phyloP scores from a whole-genome alignment of 2,329 filamentous ascomycete species.

The Venturia aucupariae region DNA sequence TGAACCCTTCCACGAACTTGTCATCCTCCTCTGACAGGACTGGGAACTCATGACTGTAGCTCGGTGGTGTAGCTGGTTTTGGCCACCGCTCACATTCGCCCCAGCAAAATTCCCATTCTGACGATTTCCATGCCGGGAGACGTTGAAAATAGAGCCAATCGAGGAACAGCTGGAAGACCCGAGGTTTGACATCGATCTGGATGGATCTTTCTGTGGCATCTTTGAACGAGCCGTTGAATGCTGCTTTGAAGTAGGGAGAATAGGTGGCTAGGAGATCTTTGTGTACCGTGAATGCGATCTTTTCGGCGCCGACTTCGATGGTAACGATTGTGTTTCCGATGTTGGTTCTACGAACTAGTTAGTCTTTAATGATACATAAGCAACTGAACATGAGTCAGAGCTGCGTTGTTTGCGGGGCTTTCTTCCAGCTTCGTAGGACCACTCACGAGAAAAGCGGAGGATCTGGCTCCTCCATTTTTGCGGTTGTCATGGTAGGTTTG shows the following conservation, averaged over 20 bases:
- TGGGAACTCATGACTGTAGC: not conserved
- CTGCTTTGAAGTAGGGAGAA: not conserved
- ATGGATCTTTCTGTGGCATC: not conserved
- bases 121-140: not conserved
- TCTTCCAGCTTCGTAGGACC: too few relatives aligned
- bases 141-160: constrained; percentile 3
- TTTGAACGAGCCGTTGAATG: not conserved
- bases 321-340: not conserved
- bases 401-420: too few relatives aligned
- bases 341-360: too few relatives aligned
- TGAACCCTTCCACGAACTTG: not conserved
- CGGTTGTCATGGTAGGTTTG: not conserved
- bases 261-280: not conserved
- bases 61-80: not conserved
- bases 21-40: not conserved
- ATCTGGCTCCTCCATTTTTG: not conserved
- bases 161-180: not conserved
- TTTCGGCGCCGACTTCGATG: not conserved
- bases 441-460: not conserved
- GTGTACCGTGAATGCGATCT: not conserved
- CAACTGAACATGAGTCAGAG: not conserved
- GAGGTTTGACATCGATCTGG: not conserved
- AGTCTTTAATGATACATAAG: too few relatives aligned
- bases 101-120: too few relatives aligned
- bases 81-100: not conserved